phyloP scores from a whole-genome alignment of 495 filamentous ascomycete genomes.

The Podospora sp. region DNA sequence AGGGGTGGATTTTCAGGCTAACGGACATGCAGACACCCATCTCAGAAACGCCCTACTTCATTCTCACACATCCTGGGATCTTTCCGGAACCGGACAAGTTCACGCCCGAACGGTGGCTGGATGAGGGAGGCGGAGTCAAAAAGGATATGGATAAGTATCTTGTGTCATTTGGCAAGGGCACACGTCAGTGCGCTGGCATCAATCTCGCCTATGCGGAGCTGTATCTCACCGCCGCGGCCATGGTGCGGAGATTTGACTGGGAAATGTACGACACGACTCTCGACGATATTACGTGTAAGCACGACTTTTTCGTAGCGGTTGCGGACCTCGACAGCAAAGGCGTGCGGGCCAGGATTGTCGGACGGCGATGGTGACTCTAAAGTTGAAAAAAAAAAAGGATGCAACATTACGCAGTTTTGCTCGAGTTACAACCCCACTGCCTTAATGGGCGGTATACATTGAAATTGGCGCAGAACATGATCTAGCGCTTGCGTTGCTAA shows the following conservation, averaged over 20 bases:
- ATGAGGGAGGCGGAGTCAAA: constrained; percentile 29
- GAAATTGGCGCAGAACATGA: no score
- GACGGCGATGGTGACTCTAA: no score
- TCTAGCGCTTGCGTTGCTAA: no score
- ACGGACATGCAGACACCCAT: no score
- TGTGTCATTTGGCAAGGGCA: constrained; percentile 51
- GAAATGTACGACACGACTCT: constrained; percentile 26
- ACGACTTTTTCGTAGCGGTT: constrained; percentile 24
- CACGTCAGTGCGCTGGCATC: constrained; percentile 54
- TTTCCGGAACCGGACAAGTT: constrained; percentile 54
- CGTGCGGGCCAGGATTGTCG: constrained; percentile 20
- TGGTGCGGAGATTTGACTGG: constrained; percentile 27
- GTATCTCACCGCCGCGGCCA: constrained; percentile 18
- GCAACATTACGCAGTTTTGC: no score
- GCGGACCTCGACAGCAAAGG: constrained; percentile 24
- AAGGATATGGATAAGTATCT: constrained; percentile 50
- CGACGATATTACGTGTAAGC: constrained; percentile 24
- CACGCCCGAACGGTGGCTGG: constrained; percentile 57
- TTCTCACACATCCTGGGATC: constrained; percentile 44
- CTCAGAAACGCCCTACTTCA: constrained; percentile 31
- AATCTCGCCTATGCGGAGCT: constrained; percentile 37
- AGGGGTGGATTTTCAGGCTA: no score
- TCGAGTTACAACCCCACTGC: no score
- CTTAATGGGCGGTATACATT: no score
- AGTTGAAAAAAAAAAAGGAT: no score